A percentile compares a stretch with the other conserved stretches of the same genome.
These are phyloP conservation scores for Ilyonectria sp. DNA, from an alignment of 2,329 filamentous ascomycete genomes.

Conservation along the genomic window DNA sequence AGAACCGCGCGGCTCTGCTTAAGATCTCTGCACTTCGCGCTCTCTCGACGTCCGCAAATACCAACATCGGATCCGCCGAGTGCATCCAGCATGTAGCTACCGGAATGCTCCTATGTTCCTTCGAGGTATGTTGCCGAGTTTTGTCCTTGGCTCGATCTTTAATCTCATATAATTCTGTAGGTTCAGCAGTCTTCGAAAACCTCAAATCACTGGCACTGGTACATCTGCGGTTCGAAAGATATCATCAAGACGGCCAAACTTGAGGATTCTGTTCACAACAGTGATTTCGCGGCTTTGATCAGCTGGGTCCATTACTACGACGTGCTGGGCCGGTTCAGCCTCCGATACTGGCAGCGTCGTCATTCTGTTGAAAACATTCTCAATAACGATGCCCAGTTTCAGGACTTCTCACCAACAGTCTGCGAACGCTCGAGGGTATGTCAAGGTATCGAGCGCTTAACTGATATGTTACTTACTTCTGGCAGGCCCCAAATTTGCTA, in stretches of 20 bases:
- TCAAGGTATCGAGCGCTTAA: not conserved
- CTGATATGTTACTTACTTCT: not conserved
- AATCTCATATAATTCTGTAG: conserved; percentile 16
- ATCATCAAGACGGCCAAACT: conserved; percentile 31
- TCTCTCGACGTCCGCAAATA: conserved; percentile 19
- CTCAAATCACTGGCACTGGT: conserved; percentile 43
- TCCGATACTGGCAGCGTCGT: conserved; percentile 39
- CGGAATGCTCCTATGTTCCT: conserved; percentile 36
- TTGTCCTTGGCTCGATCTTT: not conserved
- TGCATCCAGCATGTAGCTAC: conserved; percentile 40
- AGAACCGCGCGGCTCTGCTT: not conserved
- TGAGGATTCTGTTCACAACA: conserved; percentile 8
- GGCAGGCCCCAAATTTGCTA: not conserved
- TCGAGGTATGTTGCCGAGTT: conserved; percentile 28
- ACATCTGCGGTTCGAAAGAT: conserved; percentile 34
- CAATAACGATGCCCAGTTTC: not conserved
- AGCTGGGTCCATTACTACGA: conserved; percentile 40
- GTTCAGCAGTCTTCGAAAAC: conserved; percentile 35
- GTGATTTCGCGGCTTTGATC: conserved; percentile 28
- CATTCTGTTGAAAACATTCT: not conserved
- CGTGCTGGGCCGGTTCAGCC: conserved; percentile 30
- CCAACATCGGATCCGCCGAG: not conserved
- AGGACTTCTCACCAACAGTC: conserved; percentile 28
- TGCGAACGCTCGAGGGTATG: conserved; percentile 24
- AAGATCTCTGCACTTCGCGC: conserved; percentile 35